Evolutionary conservation across 78 protist species (phyloP).

Genomic region (Protostelium mycophagum): DNA sequence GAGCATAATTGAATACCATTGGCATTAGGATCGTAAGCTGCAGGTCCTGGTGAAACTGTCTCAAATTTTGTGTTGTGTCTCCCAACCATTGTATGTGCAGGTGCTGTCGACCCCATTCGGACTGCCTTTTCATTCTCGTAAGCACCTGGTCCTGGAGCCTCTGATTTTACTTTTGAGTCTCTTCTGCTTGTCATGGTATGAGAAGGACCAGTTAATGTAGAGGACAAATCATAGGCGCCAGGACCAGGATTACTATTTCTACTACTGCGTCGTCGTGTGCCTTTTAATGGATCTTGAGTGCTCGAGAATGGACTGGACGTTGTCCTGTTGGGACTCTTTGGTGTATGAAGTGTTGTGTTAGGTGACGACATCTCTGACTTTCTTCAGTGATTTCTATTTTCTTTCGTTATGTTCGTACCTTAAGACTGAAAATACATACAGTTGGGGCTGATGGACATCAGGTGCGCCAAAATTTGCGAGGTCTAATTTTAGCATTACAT

Average conservation of each 20-base stretch:
- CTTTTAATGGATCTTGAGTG: too few relatives aligned
- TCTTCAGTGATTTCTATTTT: too few relatives aligned
- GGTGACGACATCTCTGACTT: too few relatives aligned
- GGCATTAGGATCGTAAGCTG: not conserved
- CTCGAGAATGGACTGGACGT: too few relatives aligned
- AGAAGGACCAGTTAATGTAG: not conserved
- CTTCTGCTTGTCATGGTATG: not conserved
- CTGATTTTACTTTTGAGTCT: not conserved
- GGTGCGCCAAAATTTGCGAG: too few relatives aligned
- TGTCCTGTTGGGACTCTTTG: too few relatives aligned
- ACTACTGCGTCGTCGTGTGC: too few relatives aligned
- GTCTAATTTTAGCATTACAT: too few relatives aligned
- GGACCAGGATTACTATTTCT: not conserved
- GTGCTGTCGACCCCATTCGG: not conserved
- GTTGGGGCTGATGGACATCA: too few relatives aligned
- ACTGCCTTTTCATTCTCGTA: not conserved
- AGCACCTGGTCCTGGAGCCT: not conserved
- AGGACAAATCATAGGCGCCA: not conserved
- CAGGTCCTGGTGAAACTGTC: not conserved
- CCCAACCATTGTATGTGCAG: not conserved
- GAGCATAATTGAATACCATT: not conserved
- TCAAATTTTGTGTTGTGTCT: not conserved
- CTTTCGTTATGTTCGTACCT: too few relatives aligned
- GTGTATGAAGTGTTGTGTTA: too few relatives aligned
- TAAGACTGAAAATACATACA: too few relatives aligned